Evolutionary conservation across 176 grass and related monocot genomes (phyloP).

Genomic region (Carex parvula): DNA sequence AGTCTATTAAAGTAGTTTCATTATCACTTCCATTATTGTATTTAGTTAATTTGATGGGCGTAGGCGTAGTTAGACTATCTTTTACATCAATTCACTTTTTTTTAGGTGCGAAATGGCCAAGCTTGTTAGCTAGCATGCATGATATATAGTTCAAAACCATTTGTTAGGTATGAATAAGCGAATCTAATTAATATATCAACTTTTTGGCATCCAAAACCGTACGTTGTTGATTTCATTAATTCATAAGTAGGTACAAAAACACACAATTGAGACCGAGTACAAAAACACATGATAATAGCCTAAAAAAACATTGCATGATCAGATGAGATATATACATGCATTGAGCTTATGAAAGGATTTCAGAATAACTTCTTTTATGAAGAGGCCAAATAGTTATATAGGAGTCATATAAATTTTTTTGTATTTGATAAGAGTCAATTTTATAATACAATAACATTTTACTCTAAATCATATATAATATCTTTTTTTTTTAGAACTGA

Average conservation of each 20-base stretch:
- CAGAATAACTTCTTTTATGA: too few species aligned
- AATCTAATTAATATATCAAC: too few species aligned
- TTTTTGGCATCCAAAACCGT: neutral
- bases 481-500: too few species aligned
- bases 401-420: too few species aligned
- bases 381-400: too few species aligned
- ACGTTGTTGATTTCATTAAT: neutral
- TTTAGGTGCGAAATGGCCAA: too few species aligned
- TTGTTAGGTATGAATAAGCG: neutral
- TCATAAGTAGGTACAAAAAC: neutral
- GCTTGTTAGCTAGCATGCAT: neutral
- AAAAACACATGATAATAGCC: neutral
- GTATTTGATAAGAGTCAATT: too few species aligned
- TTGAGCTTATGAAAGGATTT: too few species aligned
- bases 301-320: too few species aligned
- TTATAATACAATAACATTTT: too few species aligned
- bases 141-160: neutral
- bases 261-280: neutral
- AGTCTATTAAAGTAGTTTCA: conserved; percentile 12
- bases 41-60: neutral
- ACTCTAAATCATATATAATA: too few species aligned
- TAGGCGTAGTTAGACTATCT: neutral
- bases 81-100: neutral
- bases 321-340: too few species aligned
- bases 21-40: conserved; percentile 3